These are phyloP conservation scores for Coemansia sp. DNA, from an alignment of 192 early-diverging fungal genomes.

Conservation along the genomic window DNA sequence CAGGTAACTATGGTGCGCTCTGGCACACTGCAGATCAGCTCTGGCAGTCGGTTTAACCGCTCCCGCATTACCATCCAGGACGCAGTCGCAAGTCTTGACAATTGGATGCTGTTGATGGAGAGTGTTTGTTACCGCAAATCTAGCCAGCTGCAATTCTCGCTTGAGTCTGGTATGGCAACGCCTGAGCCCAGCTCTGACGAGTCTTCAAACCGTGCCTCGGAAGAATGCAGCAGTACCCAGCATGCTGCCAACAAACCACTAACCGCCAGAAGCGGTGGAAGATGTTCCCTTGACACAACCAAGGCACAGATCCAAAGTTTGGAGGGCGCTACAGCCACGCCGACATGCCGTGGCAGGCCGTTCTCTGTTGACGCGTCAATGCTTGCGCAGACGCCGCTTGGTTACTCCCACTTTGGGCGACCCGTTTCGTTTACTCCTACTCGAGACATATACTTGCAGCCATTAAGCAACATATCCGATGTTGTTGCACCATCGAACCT, in stretches of 20 bases:
- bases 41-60: conserved; percentile 40
- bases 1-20: conserved; percentile 20
- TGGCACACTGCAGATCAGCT: conserved; percentile 39
- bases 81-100: conserved; percentile 26
- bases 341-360: conserved; percentile 30
- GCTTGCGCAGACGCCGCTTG: conserved; percentile 33
- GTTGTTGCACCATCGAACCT: neutral
- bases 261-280: neutral
- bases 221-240: neutral
- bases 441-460: conserved; percentile 37
- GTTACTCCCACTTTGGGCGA: conserved; percentile 8
- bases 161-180: conserved; percentile 27
- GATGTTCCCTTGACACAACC: conserved; percentile 1
- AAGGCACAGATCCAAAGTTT: neutral
- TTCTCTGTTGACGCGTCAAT: conserved; percentile 47
- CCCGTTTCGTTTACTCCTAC: conserved; percentile 28
- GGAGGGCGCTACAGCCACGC: conserved; percentile 9
- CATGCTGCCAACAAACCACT: neutral
- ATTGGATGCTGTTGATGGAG: conserved; percentile 47
- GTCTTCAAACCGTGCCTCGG: neutral
- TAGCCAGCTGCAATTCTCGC: neutral
- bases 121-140: conserved; percentile 11
- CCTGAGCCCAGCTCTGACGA: conserved; percentile 45
- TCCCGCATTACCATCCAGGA: conserved; percentile 49
- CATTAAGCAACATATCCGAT: conserved; percentile 22